Evolutionary conservation across 352 stramenopile genomes (phyloP).

Genomic region (Globisporangium cederbergense): DNA sequence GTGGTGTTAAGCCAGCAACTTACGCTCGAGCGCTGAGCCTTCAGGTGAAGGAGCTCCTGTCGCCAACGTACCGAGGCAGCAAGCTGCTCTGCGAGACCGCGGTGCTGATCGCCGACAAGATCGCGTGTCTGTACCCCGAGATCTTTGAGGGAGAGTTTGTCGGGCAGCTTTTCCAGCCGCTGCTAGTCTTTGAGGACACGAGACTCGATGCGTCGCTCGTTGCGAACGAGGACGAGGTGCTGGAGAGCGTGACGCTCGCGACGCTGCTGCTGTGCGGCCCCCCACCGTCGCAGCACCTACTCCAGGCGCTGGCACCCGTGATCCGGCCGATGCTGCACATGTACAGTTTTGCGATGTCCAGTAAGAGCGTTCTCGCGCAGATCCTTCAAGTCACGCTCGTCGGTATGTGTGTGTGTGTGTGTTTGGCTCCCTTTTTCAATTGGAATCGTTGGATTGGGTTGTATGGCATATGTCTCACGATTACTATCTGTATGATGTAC

Average conservation of each 20-base stretch:
- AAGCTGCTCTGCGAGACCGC: conserved; percentile 75
- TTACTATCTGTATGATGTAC: neutral
- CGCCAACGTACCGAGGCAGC: conserved; percentile 44
- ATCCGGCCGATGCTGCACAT: conserved; percentile 68
- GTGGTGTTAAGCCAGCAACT: conserved; percentile 26
- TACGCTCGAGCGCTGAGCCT: conserved; percentile 49
- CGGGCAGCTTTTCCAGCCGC: conserved; percentile 43
- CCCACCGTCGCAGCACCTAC: conserved; percentile 46
- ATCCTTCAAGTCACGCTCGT: conserved; percentile 49
- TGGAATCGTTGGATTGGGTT: neutral
- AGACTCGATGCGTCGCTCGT: conserved; percentile 10
- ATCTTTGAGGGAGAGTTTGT: conserved; percentile 60
- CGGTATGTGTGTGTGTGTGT: conserved; percentile 21
- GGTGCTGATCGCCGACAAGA: conserved; percentile 55
- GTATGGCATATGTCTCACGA: neutral
- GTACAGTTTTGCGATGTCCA: conserved; percentile 57
- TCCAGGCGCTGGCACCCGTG: conserved; percentile 43
- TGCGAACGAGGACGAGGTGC: conserved; percentile 45
- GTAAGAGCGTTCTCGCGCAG: conserved; percentile 61
- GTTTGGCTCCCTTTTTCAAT: too few relatives aligned
- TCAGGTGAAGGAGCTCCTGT: conserved; percentile 56
- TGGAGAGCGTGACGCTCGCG: conserved; percentile 45
- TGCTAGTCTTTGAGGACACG: conserved; percentile 59
- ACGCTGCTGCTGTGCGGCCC: conserved; percentile 66
- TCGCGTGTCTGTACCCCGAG: conserved; percentile 36